phyloP scores from a whole-genome alignment of 2,329 filamentous ascomycete genomes.

The Mycosphaerella sp. region DNA sequence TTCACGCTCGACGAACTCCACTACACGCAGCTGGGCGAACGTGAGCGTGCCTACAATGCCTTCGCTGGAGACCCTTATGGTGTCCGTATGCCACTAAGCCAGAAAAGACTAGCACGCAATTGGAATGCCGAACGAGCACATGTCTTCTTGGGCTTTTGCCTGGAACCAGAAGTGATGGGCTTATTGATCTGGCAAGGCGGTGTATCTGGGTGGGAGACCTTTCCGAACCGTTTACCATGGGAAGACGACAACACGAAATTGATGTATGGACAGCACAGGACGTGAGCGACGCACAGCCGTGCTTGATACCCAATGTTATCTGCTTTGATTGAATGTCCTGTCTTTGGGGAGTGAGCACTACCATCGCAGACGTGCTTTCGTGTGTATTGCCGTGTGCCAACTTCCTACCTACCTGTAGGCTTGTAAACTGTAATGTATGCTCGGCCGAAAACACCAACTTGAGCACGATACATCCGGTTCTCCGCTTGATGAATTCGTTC shows the following conservation, averaged over 20 bases:
- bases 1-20: constrained; percentile 37
- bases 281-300: background rate
- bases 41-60: constrained; percentile 33
- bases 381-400: too few relatives aligned
- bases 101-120: constrained; percentile 38
- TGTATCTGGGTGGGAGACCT: constrained; percentile 26
- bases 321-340: too few relatives aligned
- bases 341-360: too few relatives aligned
- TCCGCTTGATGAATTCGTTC: too few relatives aligned
- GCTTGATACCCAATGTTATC: background rate
- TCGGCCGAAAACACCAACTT: too few relatives aligned
- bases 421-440: too few relatives aligned
- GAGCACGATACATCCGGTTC: too few relatives aligned
- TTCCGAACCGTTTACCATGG: constrained; percentile 28
- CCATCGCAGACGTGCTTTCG: too few relatives aligned
- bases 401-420: too few relatives aligned
- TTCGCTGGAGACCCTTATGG: constrained; percentile 41
- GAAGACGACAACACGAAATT: constrained; percentile 14
- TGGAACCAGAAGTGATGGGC: constrained; percentile 23
- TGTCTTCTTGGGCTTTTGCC: constrained; percentile 19
- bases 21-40: constrained; percentile 35
- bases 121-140: constrained; percentile 32
- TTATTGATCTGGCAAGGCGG: constrained; percentile 30
- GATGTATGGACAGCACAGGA: constrained; percentile 7
- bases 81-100: constrained; percentile 30